phyloP scores from a whole-genome alignment of 2,329 filamentous ascomycete genomes.

The Arthrobotrys pseudoclavata region DNA sequence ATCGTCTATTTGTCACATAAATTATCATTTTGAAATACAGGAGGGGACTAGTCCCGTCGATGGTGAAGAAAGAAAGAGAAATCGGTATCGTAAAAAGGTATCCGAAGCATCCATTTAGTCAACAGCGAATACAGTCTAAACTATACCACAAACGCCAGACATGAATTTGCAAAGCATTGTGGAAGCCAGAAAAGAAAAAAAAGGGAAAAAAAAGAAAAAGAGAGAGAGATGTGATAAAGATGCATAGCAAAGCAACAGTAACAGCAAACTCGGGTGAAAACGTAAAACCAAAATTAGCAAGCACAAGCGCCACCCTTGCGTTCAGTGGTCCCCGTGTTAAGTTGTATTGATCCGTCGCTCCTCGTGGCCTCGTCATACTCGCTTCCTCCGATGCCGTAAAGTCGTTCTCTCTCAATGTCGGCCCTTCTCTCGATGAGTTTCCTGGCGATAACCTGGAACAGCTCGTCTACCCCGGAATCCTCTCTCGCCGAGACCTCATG shows the following conservation, averaged over 20 bases:
- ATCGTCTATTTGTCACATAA: background rate
- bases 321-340: constrained; percentile 40
- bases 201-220: background rate
- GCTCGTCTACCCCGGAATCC: constrained; percentile 84
- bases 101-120: constrained; percentile 9
- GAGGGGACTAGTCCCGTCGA: background rate
- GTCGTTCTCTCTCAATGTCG: constrained; percentile 62
- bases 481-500: constrained; percentile 86
- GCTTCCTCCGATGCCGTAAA: constrained; percentile 49
- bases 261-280: background rate
- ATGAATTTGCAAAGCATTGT: constrained; percentile 19
- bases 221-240: background rate
- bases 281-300: constrained; percentile 13
- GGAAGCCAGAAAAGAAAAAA: background rate
- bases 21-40: constrained; percentile 6
- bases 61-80: background rate
- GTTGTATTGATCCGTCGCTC: constrained; percentile 50
- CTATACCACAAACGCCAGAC: constrained; percentile 23
- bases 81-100: constrained; percentile 10
- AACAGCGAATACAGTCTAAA: constrained; percentile 18
- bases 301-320: constrained; percentile 43
- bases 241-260: background rate
- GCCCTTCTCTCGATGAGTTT: constrained; percentile 78
- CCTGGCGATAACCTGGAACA: constrained; percentile 89
- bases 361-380: constrained; percentile 50